Conservation (phyloP, 192 early-diverging fungal species). For the Mortierella alpina region DNA sequence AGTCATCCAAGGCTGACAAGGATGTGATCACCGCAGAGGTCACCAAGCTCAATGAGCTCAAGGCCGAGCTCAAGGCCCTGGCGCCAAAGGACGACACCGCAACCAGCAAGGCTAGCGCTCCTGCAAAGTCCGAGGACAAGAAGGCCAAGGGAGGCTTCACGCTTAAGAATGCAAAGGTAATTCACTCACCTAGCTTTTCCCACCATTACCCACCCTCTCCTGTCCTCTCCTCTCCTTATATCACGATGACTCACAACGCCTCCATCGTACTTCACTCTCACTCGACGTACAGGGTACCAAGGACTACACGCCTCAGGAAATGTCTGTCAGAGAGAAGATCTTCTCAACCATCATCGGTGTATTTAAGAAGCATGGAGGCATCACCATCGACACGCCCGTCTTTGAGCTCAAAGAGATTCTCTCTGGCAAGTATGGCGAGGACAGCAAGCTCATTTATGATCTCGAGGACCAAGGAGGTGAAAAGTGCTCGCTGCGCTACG, state of each 20-base stretch:
- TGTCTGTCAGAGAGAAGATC: constrained; percentile 95
- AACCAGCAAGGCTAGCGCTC: constrained; percentile 14
- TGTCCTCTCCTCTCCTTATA: not conserved
- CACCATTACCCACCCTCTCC: not conserved
- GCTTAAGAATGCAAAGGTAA: constrained; percentile 86
- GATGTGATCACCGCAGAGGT: constrained; percentile 67
- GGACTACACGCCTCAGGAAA: constrained; percentile 95
- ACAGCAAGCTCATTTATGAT: constrained; percentile 99
- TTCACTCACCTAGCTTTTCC: not conserved
- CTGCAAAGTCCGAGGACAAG: constrained; percentile 51
- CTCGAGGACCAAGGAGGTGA: constrained; percentile 97
- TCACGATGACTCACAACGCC: too few species aligned
- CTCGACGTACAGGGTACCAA: constrained; percentile 79
- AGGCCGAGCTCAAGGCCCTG: constrained; percentile 66
- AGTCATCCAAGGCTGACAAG: constrained; percentile 70
- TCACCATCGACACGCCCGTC: constrained; percentile 98
- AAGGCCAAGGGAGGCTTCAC: constrained; percentile 62
- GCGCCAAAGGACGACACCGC: constrained; percentile 40
- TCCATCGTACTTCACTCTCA: not conserved
- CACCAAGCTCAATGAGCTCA: constrained; percentile 65
- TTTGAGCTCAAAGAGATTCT: constrained; percentile 99
- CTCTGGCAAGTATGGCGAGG: constrained; percentile 97
- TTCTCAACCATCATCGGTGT: constrained; percentile 87
- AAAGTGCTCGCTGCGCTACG: constrained; percentile 94
- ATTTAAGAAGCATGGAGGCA: constrained; percentile 97